Percentiles rank a stretch among this genome's conserved stretches.
These are phyloP conservation scores for Monotropa hypopitys DNA, from an alignment of 179 eudicot species.

Conservation along the genomic window DNA sequence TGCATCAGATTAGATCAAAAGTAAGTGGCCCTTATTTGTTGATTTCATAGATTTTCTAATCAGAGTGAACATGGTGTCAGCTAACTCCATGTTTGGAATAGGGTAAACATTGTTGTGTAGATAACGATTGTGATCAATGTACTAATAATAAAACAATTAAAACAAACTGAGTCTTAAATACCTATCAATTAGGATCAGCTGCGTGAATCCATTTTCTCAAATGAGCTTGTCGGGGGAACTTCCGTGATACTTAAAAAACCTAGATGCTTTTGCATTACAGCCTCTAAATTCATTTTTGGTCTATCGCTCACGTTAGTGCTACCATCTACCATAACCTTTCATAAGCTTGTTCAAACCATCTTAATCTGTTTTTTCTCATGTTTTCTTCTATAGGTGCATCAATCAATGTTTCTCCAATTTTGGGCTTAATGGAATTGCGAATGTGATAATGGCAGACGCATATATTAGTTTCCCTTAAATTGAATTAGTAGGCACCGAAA, in stretches of 20 bases:
- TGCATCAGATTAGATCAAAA: constrained; percentile 67
- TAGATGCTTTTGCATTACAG: too few species aligned
- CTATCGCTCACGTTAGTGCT: too few species aligned
- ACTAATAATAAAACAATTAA: background rate
- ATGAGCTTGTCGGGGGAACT: too few species aligned
- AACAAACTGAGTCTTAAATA: background rate
- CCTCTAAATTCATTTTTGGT: too few species aligned
- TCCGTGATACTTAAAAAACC: too few species aligned
- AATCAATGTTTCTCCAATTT: background rate
- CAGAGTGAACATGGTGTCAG: background rate
- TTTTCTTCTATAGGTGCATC: background rate
- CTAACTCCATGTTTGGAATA: background rate
- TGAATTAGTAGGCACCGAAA: background rate
- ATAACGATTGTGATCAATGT: too few species aligned
- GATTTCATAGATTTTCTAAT: background rate
- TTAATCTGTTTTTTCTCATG: too few species aligned
- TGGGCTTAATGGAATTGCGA: background rate
- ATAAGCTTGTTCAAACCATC: too few species aligned
- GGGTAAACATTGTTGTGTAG: background rate
- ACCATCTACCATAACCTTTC: too few species aligned
- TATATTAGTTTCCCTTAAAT: background rate
- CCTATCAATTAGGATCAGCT: too few species aligned
- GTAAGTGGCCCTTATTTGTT: constrained; percentile 30
- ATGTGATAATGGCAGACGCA: background rate
- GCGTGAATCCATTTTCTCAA: too few species aligned